Base-by-base conservation (phyloP, 805 yeast genomes). In the Lipomyces yamadae region DNA sequence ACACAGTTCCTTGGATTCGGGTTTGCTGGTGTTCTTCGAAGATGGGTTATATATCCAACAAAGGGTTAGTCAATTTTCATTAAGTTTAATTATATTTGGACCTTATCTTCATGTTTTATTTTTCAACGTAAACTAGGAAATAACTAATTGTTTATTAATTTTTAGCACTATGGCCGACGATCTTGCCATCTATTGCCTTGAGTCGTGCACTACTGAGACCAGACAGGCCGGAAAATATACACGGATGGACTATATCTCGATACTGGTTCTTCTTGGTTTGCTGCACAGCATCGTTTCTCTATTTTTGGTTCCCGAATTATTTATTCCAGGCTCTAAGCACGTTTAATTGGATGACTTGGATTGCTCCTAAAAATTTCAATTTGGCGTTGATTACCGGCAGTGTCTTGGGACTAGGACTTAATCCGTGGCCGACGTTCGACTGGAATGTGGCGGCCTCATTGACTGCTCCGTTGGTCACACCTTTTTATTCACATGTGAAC, bases 371-470 rank as follows among this genome's bases (percentile, higher is more conserved):
- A 55, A 86, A 86, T 74, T 83, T 83, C 61, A 81, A 82, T n/a
- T 82, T 88, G 29, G 87, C 86, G 71, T 89, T 86, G 73, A 78
- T 89, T n/a, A 88, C 88, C 71, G 94, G 94, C 60, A 80, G 84
- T 6, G 69, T 78, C 7, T 77, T 85, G 15, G 93, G 93, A 13
- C 77, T 88, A 66, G 92, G 91, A 29, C 74, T 87, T 74, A 76
- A 87, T 70, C 92, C 92, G 11, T 75, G 87, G 56, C 35, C 70
- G 7, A 85, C 89, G 18, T 87, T 88, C 73, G 91, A 88, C 77
- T 88, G 91, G 91, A 83, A 60, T 2, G 64, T 62, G 4, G 56
- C 56, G 52, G 56, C 56, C 37, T 62, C 56, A 32, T 55, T 50
- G 4, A n/a, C 13, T 11, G 8, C 13, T 11, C 64, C 64, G 18